A percentile compares a stretch with the other conserved stretches of the same genome.
Conservation (phyloP, 78 protist genomes). For the Guillardia theta region DNA sequence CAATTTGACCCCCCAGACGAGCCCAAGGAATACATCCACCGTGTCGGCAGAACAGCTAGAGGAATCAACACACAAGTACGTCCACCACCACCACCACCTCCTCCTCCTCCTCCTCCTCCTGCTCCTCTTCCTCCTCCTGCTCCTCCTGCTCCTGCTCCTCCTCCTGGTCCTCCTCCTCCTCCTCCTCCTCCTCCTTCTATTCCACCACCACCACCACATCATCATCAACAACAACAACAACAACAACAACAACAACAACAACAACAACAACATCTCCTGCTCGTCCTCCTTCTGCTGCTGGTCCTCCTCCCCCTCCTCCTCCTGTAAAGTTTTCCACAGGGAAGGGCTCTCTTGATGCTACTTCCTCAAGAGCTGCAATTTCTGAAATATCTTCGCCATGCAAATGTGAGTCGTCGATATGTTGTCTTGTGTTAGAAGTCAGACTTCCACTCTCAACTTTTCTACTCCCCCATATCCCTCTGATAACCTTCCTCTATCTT, state of each 20-base stretch:
- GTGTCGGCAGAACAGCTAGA: slow-evolving; percentile 16
- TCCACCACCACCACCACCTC: background rate
- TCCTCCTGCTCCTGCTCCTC: background rate
- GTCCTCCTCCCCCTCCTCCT: background rate
- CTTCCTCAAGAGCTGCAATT: slow-evolving; percentile 60
- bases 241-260: slow-evolving; percentile 62
- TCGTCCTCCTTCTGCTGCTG: background rate
- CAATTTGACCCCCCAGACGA: slow-evolving; percentile 97
- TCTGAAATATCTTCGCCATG: slow-evolving; percentile 78
- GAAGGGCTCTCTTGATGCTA: slow-evolving; percentile 36
- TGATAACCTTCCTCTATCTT: background rate
- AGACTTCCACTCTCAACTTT: background rate
- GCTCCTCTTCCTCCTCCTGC: background rate
- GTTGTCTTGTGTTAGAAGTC: background rate
- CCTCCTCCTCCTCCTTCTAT: background rate
- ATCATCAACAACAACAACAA: too few species aligned
- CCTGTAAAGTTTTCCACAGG: background rate
- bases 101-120: background rate
- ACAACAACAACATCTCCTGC: background rate
- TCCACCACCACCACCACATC: slow-evolving; percentile 50
- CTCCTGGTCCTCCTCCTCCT: background rate
- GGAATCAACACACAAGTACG: background rate
- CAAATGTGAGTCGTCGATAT: background rate
- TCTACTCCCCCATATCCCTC: background rate
- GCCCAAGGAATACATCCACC: slow-evolving; percentile 33